These are phyloP conservation scores for Zygoascus tannicola DNA, from an alignment of 805 yeast species.

Conservation along the genomic window DNA sequence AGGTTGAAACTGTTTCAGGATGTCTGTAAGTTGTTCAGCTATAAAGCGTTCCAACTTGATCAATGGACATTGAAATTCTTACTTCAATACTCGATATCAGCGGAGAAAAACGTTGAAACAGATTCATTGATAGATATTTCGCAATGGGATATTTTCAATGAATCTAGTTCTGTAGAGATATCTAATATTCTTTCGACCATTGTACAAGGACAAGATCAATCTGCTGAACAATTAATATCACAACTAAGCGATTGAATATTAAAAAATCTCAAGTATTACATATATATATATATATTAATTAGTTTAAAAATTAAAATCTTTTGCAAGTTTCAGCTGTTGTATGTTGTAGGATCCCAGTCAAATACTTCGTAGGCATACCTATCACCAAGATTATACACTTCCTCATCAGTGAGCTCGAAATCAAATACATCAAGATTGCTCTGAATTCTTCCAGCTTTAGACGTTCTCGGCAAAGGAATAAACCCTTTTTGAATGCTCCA, in stretches of 20 bases:
- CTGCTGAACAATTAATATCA: no score
- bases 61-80: slow-evolving; percentile 7
- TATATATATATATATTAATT: no score
- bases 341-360: slow-evolving; percentile 17
- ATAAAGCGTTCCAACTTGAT: slow-evolving; percentile 6
- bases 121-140: background rate
- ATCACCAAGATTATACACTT: slow-evolving; percentile 19
- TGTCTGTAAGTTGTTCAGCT: slow-evolving; percentile 7
- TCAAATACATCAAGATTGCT: slow-evolving; percentile 48
- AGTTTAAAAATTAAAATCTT: no score
- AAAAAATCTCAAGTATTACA: no score
- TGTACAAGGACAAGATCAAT: background rate
- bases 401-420: slow-evolving; percentile 29
- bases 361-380: slow-evolving; percentile 8
- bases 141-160: background rate
- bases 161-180: background rate
- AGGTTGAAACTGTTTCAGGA: slow-evolving; percentile 8
- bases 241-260: no score
- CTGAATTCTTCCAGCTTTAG: slow-evolving; percentile 45
- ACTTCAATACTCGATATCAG: slow-evolving; percentile 5
- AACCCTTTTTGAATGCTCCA: slow-evolving; percentile 44
- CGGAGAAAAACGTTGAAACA: background rate
- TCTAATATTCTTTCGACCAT: background rate
- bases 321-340: slow-evolving; percentile 3
- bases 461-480: slow-evolving; percentile 68